A percentile compares a stretch with the other conserved stretches of the same genome.
Conservation (phyloP, 2,329 filamentous ascomycete genomes). For the Calycina herbarum region DNA sequence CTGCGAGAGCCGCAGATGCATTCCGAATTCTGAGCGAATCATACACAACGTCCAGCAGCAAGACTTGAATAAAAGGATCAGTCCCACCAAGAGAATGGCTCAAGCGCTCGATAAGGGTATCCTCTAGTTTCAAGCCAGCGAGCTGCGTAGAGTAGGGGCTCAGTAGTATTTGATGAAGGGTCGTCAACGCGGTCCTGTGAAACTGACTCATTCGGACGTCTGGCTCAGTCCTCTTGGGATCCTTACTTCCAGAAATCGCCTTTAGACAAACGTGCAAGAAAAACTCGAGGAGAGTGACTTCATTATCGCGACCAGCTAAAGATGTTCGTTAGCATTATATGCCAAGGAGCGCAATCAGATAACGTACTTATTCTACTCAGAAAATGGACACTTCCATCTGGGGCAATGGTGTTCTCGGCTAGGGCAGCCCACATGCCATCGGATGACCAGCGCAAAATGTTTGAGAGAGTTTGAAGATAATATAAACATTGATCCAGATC, state of each 20-base stretch:
- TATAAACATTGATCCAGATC: constrained; percentile 78
- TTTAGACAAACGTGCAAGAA: constrained; percentile 65
- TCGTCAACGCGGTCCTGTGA: constrained; percentile 67
- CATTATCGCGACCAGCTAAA: constrained; percentile 53
- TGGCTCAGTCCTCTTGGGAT: constrained; percentile 40
- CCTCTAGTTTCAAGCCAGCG: constrained; percentile 66
- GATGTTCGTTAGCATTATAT: constrained; percentile 21
- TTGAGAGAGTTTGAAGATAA: constrained; percentile 72
- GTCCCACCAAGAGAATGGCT: constrained; percentile 57
- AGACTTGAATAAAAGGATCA: constrained; percentile 72
- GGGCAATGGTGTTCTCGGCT: constrained; percentile 58
- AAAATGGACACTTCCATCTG: constrained; percentile 47
- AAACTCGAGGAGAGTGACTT: constrained; percentile 65
- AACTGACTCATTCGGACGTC: constrained; percentile 61
- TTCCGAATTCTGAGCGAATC: constrained; percentile 69
- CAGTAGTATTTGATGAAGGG: constrained; percentile 68
- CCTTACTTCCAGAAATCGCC: constrained; percentile 53
- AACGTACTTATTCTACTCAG: constrained; percentile 50
- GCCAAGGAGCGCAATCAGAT: not conserved
- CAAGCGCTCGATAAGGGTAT: constrained; percentile 68
- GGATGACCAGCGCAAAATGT: constrained; percentile 68
- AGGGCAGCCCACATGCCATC: constrained; percentile 71
- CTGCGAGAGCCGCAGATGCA: constrained; percentile 26
- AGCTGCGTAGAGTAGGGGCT: constrained; percentile 61
- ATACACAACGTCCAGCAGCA: constrained; percentile 76